Evolutionary conservation across 2,329 filamentous ascomycete genomes (phyloP).

Genomic region (Alternaria triticina): DNA sequence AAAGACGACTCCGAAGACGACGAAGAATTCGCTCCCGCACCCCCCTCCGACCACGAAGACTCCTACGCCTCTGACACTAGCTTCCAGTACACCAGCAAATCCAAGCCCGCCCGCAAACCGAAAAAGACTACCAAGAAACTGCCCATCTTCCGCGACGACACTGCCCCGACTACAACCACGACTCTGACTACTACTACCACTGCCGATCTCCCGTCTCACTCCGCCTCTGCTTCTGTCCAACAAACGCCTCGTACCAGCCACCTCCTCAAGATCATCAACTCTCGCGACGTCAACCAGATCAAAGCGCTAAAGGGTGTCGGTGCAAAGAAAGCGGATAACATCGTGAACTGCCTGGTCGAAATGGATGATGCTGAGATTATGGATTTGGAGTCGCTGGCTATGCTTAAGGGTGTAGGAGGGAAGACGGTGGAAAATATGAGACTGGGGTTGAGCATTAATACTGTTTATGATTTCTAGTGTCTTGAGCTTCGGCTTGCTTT

Average conservation of each 20-base stretch:
- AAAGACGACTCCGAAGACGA: conserved; percentile 43
- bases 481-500: conserved; percentile 10
- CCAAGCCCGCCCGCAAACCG: conserved; percentile 44
- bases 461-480: conserved; percentile 35
- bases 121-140: conserved; percentile 44
- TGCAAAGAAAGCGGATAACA: conserved; percentile 69
- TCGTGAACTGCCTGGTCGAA: conserved; percentile 57
- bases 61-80: conserved; percentile 48
- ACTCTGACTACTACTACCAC: neutral
- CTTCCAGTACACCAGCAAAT: conserved; percentile 41
- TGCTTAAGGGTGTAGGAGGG: conserved; percentile 56
- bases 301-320: conserved; percentile 73
- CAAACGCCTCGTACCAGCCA: conserved; percentile 65
- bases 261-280: conserved; percentile 75
- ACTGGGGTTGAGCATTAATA: conserved; percentile 39
- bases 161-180: conserved; percentile 1
- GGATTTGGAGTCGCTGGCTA: conserved; percentile 53
- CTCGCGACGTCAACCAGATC: conserved; percentile 70
- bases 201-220: conserved; percentile 1
- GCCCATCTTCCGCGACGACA: conserved; percentile 46
- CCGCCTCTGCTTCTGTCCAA: conserved; percentile 19
- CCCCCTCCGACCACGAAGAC: conserved; percentile 46
- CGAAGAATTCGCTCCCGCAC: conserved; percentile 51
- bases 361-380: conserved; percentile 52
- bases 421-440: conserved; percentile 61